phyloP scores from a whole-genome alignment of 1,139 yeast genomes.

The Candida mesenterica region DNA sequence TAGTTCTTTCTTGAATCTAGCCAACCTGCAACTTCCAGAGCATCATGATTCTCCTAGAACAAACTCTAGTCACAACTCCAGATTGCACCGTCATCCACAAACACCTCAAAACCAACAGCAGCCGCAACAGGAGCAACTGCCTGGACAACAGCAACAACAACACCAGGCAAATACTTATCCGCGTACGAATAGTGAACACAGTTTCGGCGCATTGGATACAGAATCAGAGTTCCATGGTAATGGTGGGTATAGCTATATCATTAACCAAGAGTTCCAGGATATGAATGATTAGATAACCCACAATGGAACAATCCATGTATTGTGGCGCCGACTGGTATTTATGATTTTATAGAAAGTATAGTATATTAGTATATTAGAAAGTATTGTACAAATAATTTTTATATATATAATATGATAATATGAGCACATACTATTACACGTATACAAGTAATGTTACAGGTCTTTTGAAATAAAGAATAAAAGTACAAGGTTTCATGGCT shows the following conservation, averaged over 20 bases:
- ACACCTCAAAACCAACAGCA: too few relatives aligned
- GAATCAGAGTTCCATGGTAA: conserved; percentile 4
- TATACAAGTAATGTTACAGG: conserved; percentile 1
- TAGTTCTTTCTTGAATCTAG: not conserved
- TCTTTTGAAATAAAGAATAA: not conserved
- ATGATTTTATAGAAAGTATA: too few relatives aligned
- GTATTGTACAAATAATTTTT: conserved; percentile 1
- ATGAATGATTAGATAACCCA: conserved; percentile 20
- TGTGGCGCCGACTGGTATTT: too few relatives aligned
- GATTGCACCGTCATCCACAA: too few relatives aligned
- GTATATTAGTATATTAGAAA: too few relatives aligned
- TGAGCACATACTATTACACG: not conserved
- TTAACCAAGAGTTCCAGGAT: conserved; percentile 42
- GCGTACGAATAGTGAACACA: not conserved
- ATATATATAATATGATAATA: too few relatives aligned
- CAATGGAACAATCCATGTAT: not conserved
- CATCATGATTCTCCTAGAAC: too few relatives aligned
- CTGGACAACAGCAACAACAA: not conserved
- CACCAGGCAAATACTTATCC: not conserved
- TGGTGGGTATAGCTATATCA: conserved; percentile 38
- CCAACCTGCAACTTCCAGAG: not conserved
- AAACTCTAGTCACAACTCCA: too few relatives aligned
- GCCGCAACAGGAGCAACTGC: too few relatives aligned
- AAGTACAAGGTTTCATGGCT: conserved; percentile 2
- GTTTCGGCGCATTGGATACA: not conserved